These are phyloP conservation scores for Akanthomyces lecanii DNA, from an alignment of 2,329 filamentous ascomycete species.

Conservation along the genomic window DNA sequence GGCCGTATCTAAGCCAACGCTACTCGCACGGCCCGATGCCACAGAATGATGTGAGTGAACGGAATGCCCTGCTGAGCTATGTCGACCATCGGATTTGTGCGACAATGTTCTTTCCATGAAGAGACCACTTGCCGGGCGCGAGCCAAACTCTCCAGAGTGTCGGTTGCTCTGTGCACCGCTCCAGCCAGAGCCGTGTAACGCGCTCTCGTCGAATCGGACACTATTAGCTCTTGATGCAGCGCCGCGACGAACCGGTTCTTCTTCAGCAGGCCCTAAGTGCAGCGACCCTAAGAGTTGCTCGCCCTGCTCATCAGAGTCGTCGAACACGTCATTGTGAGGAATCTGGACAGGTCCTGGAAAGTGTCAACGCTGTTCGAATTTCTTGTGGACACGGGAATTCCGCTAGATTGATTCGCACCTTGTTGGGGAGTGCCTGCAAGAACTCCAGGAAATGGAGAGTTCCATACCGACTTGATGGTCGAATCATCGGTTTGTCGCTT, in stretches of 20 bases:
- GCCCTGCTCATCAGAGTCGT: conserved; percentile 83
- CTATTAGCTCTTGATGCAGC: conserved; percentile 92
- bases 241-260: conserved; percentile 78
- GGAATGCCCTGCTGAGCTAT: conserved; percentile 87
- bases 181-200: conserved; percentile 82
- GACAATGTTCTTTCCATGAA: conserved; percentile 90
- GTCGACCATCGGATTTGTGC: conserved; percentile 91
- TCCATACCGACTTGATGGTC: conserved; percentile 81
- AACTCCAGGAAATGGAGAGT: conserved; percentile 85
- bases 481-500: conserved; percentile 65
- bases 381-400: too few species aligned
- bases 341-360: conserved; percentile 70
- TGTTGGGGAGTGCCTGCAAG: conserved; percentile 80
- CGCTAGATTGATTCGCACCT: conserved; percentile 51
- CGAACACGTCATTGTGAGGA: conserved; percentile 78
- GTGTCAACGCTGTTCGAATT: not conserved
- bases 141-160: conserved; percentile 77
- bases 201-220: conserved; percentile 94
- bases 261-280: conserved; percentile 75
- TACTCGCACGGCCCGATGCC: conserved; percentile 77
- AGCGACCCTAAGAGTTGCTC: conserved; percentile 75
- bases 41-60: conserved; percentile 65
- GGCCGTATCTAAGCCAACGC: conserved; percentile 74
- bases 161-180: conserved; percentile 66
- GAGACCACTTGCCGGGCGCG: conserved; percentile 75